Base-by-base conservation (phyloP, 495 filamentous ascomycete species). In the Podospora anserina region DNA sequence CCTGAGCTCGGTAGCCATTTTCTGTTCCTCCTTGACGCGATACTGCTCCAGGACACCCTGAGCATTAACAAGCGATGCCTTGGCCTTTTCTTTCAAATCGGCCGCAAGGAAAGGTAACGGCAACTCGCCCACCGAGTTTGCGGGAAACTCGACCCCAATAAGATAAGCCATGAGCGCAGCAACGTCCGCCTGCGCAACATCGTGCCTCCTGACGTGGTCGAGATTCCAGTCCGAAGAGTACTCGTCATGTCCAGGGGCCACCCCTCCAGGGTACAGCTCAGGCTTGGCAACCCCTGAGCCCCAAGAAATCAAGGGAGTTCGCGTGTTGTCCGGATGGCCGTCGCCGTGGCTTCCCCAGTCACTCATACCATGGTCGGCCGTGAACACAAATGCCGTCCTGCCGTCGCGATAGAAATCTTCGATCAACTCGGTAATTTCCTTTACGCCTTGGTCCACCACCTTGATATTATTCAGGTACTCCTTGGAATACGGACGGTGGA, bases 281-380 rank as follows among this genome's bases (percentile, higher is more conserved):
- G 95, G 95, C 74, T 85, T 87, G 27, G 92, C 92, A 49, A 98
- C 89, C 28, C 95, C 95, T 66, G 95, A 93, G 11, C 95, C 95
- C 95, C 95, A 99, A 18, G 84, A 91, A 74, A 99, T 91, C 11
- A 99, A 82, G 13, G 95, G 95, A 26, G 95, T 99, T 32, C 95
- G 85, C 2, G 95, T 99, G 71, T 99, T 99, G 76, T 99, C 92
- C 1, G 95, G 95, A 80, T 99, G 95, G 23, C 95, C 95, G 76
- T 99, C 95, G 57, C 95, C 95, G 75, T 99, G 95, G 69, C 92
- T 97, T 15, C 95, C 95, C 90, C 91, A 96, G 80, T 99, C 96
- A 75, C 91, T 97, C 94, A 99, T 99, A 13, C 95, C 95, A 80
- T 99, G 95, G 72, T 99, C 95, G 2, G 95, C 95, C 11, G 96